Evolutionary conservation across 1,284 basidiomycete genomes (phyloP).

Genomic region (Irpex sp.): DNA sequence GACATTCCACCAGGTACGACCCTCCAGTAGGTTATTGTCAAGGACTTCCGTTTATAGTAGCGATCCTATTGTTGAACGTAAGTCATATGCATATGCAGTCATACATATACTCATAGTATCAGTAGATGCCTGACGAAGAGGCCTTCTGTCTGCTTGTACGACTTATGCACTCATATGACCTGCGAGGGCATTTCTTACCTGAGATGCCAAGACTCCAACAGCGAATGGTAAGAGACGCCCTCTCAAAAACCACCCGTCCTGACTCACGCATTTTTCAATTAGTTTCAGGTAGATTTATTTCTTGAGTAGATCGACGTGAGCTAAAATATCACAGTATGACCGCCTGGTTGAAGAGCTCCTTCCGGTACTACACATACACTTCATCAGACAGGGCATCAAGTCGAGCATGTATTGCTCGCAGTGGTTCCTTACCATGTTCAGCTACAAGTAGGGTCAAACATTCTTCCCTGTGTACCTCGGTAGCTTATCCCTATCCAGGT

Average conservation of each 20-base stretch:
- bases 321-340: conserved; percentile 67
- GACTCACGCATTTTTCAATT: neutral
- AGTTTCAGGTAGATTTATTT: conserved; percentile 43
- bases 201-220: conserved; percentile 98
- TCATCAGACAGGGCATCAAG: conserved; percentile 90
- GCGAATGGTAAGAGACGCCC: conserved; percentile 60
- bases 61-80: conserved; percentile 89
- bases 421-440: conserved; percentile 98
- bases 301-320: neutral
- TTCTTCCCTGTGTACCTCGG: conserved; percentile 1
- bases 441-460: conserved; percentile 62
- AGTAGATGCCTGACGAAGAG: conserved; percentile 96
- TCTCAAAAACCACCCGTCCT: neutral
- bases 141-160: conserved; percentile 96
- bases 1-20: conserved; percentile 67
- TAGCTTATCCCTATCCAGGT: conserved; percentile 45
- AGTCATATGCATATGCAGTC: conserved; percentile 22
- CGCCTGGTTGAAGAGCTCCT: conserved; percentile 90
- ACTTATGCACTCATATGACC: conserved; percentile 96
- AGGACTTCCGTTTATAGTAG: conserved; percentile 93
- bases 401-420: conserved; percentile 97
- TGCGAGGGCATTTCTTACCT: conserved; percentile 93
- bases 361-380: conserved; percentile 89
- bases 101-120: neutral
- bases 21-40: conserved; percentile 97